Evolutionary conservation across 192 early-diverging fungal genomes (phyloP).

Genomic region (Gonapodya prolifera): DNA sequence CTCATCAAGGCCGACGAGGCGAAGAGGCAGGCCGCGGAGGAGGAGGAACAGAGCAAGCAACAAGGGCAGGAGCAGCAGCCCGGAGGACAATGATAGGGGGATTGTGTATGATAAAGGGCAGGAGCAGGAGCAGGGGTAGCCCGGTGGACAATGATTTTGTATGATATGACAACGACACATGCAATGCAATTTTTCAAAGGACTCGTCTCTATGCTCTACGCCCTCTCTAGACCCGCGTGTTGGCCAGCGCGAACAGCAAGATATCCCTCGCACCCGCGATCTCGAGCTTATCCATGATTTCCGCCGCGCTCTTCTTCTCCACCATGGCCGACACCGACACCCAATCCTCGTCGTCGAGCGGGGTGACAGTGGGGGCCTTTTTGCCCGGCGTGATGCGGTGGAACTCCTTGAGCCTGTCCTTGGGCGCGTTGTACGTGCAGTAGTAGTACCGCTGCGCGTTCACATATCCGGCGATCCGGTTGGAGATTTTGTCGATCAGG

Average conservation of each 20-base stretch:
- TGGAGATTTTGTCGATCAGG: slow-evolving; percentile 62
- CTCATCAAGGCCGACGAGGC: neutral
- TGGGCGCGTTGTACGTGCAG: slow-evolving; percentile 79
- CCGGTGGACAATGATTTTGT: too few relatives aligned
- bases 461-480: slow-evolving; percentile 83
- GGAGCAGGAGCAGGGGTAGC: too few relatives aligned
- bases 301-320: slow-evolving; percentile 54
- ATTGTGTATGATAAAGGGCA: too few relatives aligned
- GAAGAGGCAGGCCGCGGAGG: neutral
- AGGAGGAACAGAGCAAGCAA: neutral
- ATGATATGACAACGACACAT: too few relatives aligned
- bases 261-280: slow-evolving; percentile 84
- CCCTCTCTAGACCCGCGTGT: slow-evolving; percentile 52
- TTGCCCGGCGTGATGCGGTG: slow-evolving; percentile 76
- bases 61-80: neutral
- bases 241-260: slow-evolving; percentile 64
- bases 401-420: slow-evolving; percentile 48
- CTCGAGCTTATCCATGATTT: slow-evolving; percentile 83
- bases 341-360: slow-evolving; percentile 77
- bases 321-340: slow-evolving; percentile 88
- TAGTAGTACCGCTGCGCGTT: slow-evolving; percentile 78
- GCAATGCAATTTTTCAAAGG: too few relatives aligned
- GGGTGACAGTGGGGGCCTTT: slow-evolving; percentile 79
- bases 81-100: neutral
- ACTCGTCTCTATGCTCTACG: neutral